Percentiles rank a stretch among this genome's conserved stretches.
phyloP scores from a whole-genome alignment of 805 yeast genomes.

The Debaryomyces prosopidis region DNA sequence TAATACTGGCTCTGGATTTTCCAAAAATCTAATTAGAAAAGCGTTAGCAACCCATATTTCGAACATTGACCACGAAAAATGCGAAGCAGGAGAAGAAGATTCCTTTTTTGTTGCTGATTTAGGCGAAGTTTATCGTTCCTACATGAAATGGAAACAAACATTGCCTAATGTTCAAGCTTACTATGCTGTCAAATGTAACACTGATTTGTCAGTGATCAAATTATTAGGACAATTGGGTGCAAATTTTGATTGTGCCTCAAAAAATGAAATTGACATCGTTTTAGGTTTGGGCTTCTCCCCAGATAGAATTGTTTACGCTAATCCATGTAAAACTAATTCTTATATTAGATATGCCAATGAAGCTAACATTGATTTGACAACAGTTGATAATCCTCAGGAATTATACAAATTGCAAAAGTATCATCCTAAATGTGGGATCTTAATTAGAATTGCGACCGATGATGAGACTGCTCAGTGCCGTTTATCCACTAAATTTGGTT shows the following conservation, averaged over 20 bases:
- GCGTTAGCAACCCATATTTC: slow-evolving; percentile 43
- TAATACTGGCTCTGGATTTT: background rate
- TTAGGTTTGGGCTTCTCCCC: slow-evolving; percentile 64
- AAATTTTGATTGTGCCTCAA: slow-evolving; percentile 92
- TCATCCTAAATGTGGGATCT: slow-evolving; percentile 69
- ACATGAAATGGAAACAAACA: slow-evolving; percentile 57
- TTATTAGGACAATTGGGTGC: slow-evolving; percentile 62
- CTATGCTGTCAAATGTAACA: slow-evolving; percentile 95
- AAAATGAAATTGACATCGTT: slow-evolving; percentile 72
- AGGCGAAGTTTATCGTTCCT: slow-evolving; percentile 65
- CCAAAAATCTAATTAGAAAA: slow-evolving; percentile 26
- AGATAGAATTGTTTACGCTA: slow-evolving; percentile 78
- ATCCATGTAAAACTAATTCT: slow-evolving; percentile 90
- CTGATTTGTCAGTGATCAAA: slow-evolving; percentile 59
- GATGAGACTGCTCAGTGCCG: slow-evolving; percentile 86
- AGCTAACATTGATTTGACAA: slow-evolving; percentile 64
- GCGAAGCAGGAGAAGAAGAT: slow-evolving; percentile 77
- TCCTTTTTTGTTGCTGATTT: slow-evolving; percentile 88
- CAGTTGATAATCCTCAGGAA: slow-evolving; percentile 89
- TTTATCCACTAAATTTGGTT: slow-evolving; percentile 87
- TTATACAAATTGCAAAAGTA: slow-evolving; percentile 65
- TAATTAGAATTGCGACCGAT: slow-evolving; percentile 85
- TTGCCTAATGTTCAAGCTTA: slow-evolving; percentile 82
- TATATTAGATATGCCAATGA: slow-evolving; percentile 71
- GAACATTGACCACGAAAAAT: slow-evolving; percentile 52